phyloP scores from a whole-genome alignment of 2,329 filamentous ascomycete genomes.

The Scleromitrula shiraiana region DNA sequence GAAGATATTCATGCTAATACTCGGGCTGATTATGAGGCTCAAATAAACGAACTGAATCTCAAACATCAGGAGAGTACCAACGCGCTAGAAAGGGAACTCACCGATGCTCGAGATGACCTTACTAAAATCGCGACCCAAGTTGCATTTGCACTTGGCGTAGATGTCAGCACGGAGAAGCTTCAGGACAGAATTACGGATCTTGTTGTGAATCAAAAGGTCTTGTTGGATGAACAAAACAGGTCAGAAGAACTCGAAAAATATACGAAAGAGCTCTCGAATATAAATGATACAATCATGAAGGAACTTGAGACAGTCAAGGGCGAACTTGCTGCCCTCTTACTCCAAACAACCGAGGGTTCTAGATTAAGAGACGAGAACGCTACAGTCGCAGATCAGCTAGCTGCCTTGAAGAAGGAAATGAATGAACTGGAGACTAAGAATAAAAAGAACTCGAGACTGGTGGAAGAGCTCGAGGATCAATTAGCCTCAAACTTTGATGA shows the following conservation, averaged over 20 bases:
- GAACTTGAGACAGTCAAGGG: constrained; percentile 55
- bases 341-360: constrained; percentile 38
- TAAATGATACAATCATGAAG: constrained; percentile 51
- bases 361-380: constrained; percentile 37
- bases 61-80: constrained; percentile 51
- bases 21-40: constrained; percentile 48
- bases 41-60: constrained; percentile 49
- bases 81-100: constrained; percentile 53
- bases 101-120: constrained; percentile 58
- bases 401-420: constrained; percentile 59
- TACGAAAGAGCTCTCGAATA: constrained; percentile 47
- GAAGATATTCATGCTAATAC: constrained; percentile 40
- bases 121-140: constrained; percentile 57
- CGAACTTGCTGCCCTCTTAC: constrained; percentile 45
- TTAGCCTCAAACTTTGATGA: constrained; percentile 93
- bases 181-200: constrained; percentile 52
- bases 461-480: constrained; percentile 95
- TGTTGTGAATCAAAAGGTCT: constrained; percentile 49
- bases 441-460: constrained; percentile 83
- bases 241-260: constrained; percentile 47
- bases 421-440: constrained; percentile 57
- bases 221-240: constrained; percentile 51
- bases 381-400: constrained; percentile 47
- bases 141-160: constrained; percentile 49
- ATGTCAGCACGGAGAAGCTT: constrained; percentile 61